Conservation (phyloP, 169 alveolate species). For the Cryptosporidium parvum region DNA sequence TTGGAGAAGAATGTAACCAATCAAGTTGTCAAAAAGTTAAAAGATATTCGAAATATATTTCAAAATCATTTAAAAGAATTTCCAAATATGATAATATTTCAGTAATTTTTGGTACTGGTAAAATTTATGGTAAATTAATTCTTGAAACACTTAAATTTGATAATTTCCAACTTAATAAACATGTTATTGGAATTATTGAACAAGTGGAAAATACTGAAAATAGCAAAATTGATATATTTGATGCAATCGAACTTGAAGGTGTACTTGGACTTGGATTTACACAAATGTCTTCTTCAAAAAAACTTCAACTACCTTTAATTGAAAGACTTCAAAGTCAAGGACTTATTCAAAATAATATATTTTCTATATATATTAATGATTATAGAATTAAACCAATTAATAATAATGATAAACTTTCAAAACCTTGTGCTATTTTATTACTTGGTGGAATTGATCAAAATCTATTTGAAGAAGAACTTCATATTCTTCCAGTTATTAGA, state of each 20-base stretch:
- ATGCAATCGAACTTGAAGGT: slow-evolving; percentile 89
- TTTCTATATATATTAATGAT: slow-evolving; percentile 85
- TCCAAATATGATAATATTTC: slow-evolving; percentile 80
- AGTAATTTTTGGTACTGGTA: slow-evolving; percentile 89
- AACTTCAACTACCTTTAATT: slow-evolving; percentile 84
- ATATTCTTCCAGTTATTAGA: slow-evolving; percentile 88
- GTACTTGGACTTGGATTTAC: slow-evolving; percentile 90
- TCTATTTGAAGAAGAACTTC: slow-evolving; percentile 83
- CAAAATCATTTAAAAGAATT: slow-evolving; percentile 82
- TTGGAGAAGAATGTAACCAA: slow-evolving; percentile 82
- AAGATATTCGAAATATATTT: slow-evolving; percentile 77
- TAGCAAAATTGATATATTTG: slow-evolving; percentile 77
- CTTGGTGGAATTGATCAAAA: slow-evolving; percentile 88
- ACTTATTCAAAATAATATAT: slow-evolving; percentile 81
- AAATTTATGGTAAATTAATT: slow-evolving; percentile 86
- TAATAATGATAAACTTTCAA: slow-evolving; percentile 28
- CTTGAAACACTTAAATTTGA: slow-evolving; percentile 84
- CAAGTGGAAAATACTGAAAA: slow-evolving; percentile 76
- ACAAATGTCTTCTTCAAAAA: slow-evolving; percentile 84
- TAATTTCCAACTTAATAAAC: slow-evolving; percentile 82
- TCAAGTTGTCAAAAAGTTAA: slow-evolving; percentile 81
- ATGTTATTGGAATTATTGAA: slow-evolving; percentile 87
- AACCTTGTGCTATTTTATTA: slow-evolving; percentile 84
- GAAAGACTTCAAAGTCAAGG: slow-evolving; percentile 84
- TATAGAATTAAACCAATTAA: slow-evolving; percentile 45